Evolutionary conservation across 2,329 filamentous ascomycete genomes (phyloP).

Genomic region (Mycosphaerella sp.): DNA sequence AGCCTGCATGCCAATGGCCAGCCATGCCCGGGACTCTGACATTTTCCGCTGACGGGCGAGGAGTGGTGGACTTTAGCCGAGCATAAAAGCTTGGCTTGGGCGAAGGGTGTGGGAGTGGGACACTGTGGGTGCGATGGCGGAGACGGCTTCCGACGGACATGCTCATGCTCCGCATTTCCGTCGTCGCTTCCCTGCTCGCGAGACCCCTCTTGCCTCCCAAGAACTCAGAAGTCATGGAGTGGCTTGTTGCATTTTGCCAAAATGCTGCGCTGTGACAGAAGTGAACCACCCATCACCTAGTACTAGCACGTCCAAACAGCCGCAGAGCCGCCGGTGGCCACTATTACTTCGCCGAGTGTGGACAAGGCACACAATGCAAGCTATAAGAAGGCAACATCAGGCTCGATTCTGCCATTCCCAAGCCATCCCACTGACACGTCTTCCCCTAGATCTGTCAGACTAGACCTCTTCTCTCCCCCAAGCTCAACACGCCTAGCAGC

Average conservation of each 20-base stretch:
- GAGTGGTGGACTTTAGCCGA: not conserved
- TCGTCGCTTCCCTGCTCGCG: not conserved
- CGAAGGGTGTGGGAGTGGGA: too few relatives aligned
- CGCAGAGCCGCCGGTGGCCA: conserved; percentile 2
- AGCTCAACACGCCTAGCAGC: conserved; percentile 1
- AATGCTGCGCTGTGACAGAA: conserved; percentile 3
- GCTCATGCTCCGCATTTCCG: not conserved
- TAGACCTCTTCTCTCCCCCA: conserved; percentile 8
- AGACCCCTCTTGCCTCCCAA: conserved; percentile 5
- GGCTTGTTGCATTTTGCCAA: conserved; percentile 15
- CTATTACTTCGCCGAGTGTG: too few relatives aligned
- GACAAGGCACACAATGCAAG: conserved; percentile 4
- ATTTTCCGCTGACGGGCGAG: not conserved
- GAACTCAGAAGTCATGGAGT: conserved; percentile 7
- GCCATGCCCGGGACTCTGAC: not conserved
- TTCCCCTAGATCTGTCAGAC: conserved; percentile 12
- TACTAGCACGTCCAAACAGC: conserved; percentile 3
- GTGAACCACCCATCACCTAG: not conserved
- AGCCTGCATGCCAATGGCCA: too few relatives aligned
- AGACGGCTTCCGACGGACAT: not conserved
- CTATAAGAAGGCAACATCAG: conserved; percentile 15
- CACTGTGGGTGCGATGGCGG: not conserved
- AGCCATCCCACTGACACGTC: not conserved
- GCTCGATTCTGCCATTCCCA: not conserved
- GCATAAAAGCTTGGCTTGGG: not conserved